phyloP scores from a whole-genome alignment of 331 rosid species.

The Prunus yedoensis region DNA sequence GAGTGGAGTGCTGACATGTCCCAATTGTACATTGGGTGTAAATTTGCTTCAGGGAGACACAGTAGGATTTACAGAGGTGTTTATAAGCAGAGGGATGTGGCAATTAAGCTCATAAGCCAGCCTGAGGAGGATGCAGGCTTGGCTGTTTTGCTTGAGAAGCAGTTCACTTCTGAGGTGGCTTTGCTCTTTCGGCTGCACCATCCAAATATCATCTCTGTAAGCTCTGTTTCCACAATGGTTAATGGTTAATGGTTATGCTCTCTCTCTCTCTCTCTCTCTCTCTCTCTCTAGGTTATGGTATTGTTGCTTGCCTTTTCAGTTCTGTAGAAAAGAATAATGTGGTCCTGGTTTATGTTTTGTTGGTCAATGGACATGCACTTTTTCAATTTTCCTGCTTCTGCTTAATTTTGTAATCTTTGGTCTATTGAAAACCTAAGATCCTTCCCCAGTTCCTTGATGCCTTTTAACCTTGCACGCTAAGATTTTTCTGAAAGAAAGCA shows the following conservation, averaged over 20 bases:
- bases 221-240: constrained; percentile 22
- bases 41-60: constrained; percentile 88
- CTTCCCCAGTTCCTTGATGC: background rate
- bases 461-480: background rate
- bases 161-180: constrained; percentile 87
- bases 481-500: background rate
- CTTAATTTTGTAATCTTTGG: background rate
- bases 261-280: constrained; percentile 10
- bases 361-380: background rate
- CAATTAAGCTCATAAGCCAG: constrained; percentile 88
- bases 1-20: constrained; percentile 99
- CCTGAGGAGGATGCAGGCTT: constrained; percentile 82
- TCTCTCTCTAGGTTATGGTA: background rate
- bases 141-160: constrained; percentile 73
- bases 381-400: background rate
- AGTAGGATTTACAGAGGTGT: constrained; percentile 93
- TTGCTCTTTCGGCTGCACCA: constrained; percentile 68
- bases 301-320: constrained; percentile 3
- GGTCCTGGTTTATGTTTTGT: constrained; percentile 15
- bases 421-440: background rate
- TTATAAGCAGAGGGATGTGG: constrained; percentile 81
- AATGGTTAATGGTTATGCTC: background rate
- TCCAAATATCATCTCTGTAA: constrained; percentile 89
- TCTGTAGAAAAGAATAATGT: background rate
- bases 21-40: constrained; percentile 70